Evolutionary conservation across 1,139 yeast species (phyloP), one percentile per base, ranked within the genome.

Genomic region (Yamadazyma blattariae): DNA sequence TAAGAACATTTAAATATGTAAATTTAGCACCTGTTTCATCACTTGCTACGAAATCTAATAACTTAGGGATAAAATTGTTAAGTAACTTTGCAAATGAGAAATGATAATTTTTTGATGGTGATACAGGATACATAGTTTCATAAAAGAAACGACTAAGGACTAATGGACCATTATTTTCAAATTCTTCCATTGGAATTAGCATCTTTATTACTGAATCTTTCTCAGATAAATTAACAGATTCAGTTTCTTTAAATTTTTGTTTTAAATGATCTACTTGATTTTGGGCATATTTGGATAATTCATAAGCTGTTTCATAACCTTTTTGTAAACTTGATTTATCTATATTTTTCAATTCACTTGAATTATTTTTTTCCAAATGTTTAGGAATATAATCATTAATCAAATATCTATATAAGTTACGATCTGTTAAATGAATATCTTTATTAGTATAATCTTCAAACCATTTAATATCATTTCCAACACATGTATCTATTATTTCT

Each of bases 371-470:
- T 25, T 36, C 28, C 4, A 39, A 26, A 17, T 36, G 37, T 14
- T 28, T 16, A 1, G 70, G 69, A 6, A 61, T 54, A 21, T 50
- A 53, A 9, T 54, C 51, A 21, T 52, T 51, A n/a, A 68, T 47
- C 28, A 60, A 42, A 23, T 57, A 39, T 25, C 83, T 57, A 8
- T 68, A 54, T 21, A 54, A 57, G 46, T 85, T 85, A 23, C 95
- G 60, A 27, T 59, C 51, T 0, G 92, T 83, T 33, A 82, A 61
- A 3, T 47, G 41, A 1, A 67, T 52, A 44, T 83, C 83, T 5
- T 50, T 47, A 46, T 86, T 86, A 0, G 92, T 79, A 2, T 60
- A 50, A 51, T 86, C 95, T 46, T 83, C 89, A 38, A 79, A 77
- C 90, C 92, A 85, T 0, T 40, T 35, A 1, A 84, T 48, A 1